Conservation (phyloP, 2,329 filamentous ascomycete species). For the Epichloe scottii region DNA sequence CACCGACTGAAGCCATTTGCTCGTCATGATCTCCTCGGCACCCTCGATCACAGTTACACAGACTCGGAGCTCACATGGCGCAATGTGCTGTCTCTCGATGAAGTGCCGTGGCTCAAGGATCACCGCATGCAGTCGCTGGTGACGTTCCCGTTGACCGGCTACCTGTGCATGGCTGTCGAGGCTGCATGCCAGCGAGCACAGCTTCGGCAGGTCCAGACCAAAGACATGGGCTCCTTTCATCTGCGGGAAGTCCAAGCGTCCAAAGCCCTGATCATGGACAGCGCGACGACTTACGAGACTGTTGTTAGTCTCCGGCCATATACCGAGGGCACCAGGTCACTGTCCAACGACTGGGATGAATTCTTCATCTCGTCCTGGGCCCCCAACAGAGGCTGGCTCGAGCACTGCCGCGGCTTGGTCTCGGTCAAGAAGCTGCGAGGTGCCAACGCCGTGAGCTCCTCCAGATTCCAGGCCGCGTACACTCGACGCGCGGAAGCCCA, state of each 20-base stretch:
- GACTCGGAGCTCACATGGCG: conserved; percentile 36
- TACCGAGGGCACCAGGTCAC: conserved; percentile 15
- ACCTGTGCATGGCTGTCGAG: conserved; percentile 38
- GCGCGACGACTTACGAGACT: conserved; percentile 14
- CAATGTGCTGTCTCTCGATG: conserved; percentile 32
- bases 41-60: conserved; percentile 29
- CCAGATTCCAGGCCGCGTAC: not conserved
- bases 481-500: not conserved
- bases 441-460: conserved; percentile 11
- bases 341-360: conserved; percentile 38
- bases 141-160: conserved; percentile 43
- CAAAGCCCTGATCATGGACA: conserved; percentile 16
- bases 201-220: conserved; percentile 10
- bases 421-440: conserved; percentile 15
- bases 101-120: conserved; percentile 44
- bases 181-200: conserved; percentile 26
- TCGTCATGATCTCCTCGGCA: conserved; percentile 34
- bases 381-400: conserved; percentile 38
- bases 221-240: conserved; percentile 11
- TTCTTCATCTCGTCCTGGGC: conserved; percentile 45
- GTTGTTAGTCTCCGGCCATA: conserved; percentile 14
- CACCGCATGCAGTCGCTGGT: conserved; percentile 44
- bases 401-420: conserved; percentile 43
- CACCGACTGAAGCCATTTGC: conserved; percentile 28
- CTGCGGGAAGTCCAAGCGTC: conserved; percentile 16